phyloP scores from a whole-genome alignment of 176 grass and related monocot genomes.

The Bonia amplexicaulis region DNA sequence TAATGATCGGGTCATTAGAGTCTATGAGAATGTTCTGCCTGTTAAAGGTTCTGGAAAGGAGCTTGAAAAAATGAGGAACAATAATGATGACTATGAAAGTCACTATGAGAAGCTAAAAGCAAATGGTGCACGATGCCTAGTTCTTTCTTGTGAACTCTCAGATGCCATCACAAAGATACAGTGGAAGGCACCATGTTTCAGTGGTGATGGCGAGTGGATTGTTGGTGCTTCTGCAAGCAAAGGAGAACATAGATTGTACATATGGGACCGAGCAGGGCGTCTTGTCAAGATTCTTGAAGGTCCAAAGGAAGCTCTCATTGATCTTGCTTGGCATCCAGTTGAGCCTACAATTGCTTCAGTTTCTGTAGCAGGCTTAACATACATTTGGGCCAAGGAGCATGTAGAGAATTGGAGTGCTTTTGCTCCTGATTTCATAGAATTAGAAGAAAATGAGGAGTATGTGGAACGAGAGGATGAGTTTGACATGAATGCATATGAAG shows the following conservation, averaged over 20 bases:
- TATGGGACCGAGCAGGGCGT: slow-evolving; percentile 80
- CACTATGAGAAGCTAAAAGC: slow-evolving; percentile 66
- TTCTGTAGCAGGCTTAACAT: slow-evolving; percentile 67
- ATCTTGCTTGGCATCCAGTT: slow-evolving; percentile 93
- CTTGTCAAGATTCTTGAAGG: slow-evolving; percentile 98
- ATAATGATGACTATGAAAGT: slow-evolving; percentile 30
- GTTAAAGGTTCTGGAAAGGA: slow-evolving; percentile 61
- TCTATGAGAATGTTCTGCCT: slow-evolving; percentile 73
- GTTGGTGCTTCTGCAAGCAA: slow-evolving; percentile 95
- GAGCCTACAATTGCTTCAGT: slow-evolving; percentile 75
- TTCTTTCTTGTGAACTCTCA: slow-evolving; percentile 76
- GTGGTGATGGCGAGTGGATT: slow-evolving; percentile 96
- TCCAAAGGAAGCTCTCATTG: slow-evolving; percentile 89
- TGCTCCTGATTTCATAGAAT: slow-evolving; percentile 94
- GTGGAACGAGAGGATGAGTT: slow-evolving; percentile 92
- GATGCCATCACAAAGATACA: slow-evolving; percentile 91
- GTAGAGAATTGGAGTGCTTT: slow-evolving; percentile 96
- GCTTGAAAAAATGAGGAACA: slow-evolving; percentile 51
- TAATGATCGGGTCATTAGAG: slow-evolving; percentile 93
- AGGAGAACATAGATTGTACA: slow-evolving; percentile 93
- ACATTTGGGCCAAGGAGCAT: slow-evolving; percentile 92
- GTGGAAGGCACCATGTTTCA: slow-evolving; percentile 98
- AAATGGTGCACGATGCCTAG: slow-evolving; percentile 62
- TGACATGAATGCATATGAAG: slow-evolving; percentile 71
- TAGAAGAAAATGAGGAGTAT: slow-evolving; percentile 98